Percentiles rank a stretch among this genome's conserved stretches.
Evolutionary conservation across 1,284 basidiomycete genomes (phyloP).

Genomic region (Peniophora sp.): DNA sequence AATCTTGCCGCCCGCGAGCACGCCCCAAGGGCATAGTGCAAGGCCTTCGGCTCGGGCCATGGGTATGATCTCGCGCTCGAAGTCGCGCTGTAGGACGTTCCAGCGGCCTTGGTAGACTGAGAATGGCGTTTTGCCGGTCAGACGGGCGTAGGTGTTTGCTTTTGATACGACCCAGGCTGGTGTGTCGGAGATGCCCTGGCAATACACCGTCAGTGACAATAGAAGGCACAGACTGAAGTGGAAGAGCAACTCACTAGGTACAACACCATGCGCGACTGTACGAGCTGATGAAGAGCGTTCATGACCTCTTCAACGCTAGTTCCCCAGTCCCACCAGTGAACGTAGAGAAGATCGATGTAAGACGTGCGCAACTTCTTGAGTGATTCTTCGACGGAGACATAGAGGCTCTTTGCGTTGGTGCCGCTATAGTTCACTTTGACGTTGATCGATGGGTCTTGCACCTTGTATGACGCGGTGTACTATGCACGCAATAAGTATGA

Average conservation of each 20-base stretch:
- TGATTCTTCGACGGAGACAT: slow-evolving; percentile 24
- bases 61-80: slow-evolving; percentile 57
- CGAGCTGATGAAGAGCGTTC: not conserved
- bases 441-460: slow-evolving; percentile 10
- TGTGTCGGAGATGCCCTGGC: slow-evolving; percentile 30
- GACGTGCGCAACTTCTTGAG: slow-evolving; percentile 36
- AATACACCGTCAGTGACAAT: slow-evolving; percentile 32
- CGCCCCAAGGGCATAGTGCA: not conserved
- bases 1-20: not conserved
- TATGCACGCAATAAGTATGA: slow-evolving; percentile 5
- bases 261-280: not conserved
- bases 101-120: slow-evolving; percentile 50
- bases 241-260: slow-evolving; percentile 20
- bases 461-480: slow-evolving; percentile 17
- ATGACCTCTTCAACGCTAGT: slow-evolving; percentile 27
- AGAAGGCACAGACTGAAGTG: slow-evolving; percentile 23
- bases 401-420: slow-evolving; percentile 27
- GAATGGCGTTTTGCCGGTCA: slow-evolving; percentile 41
- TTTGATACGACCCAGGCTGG: slow-evolving; percentile 49
- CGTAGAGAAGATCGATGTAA: slow-evolving; percentile 29
- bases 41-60: slow-evolving; percentile 35
- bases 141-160: slow-evolving; percentile 44
- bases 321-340: slow-evolving; percentile 37
- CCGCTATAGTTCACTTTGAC: slow-evolving; percentile 25
- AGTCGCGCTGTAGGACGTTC: slow-evolving; percentile 39